Evolutionary conservation across 768 basidiomycete species (phyloP), one percentile per base, ranked within the genome.

Genomic region (Lentinula edodes): DNA sequence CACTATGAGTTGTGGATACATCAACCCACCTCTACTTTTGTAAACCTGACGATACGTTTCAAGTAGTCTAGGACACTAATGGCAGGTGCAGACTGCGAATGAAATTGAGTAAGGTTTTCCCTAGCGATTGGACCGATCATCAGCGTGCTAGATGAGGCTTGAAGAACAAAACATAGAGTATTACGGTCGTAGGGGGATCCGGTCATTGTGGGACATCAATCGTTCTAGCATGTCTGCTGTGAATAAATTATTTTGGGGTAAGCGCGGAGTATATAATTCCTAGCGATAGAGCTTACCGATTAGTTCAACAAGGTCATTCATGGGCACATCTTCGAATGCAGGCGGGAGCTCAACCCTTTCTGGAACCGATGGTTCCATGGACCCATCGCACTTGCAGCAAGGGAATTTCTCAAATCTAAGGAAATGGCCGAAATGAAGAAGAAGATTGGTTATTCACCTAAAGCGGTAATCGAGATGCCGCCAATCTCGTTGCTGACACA

Each of bases 161-260:
- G 36, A 61, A 28, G 63, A 67, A 70, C 65, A 42, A 64, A 61
- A 62, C 51, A 65, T 46, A 48, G 64, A 52, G 61, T 79, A 85
- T 68, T 79, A 93, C 85, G 93, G 89, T 42, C 87, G 86, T 64
- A 98, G 80, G 61, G 93, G 90, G 73, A 99, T 94, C 71, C 85
- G 86, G 79, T 99, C 96, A 80, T 99, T 99, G 83, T 97, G 93
- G 59, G 83, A 79, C 76, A 97, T 95, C 69, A 99, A 80, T 65
- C 95, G 90, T 71, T 95, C 86, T 67, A 99, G 85, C 95, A 98
- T 98, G 75, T 95, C 91, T 68, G 93, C 94, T 95, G 65, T 35
- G 20, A n/a, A 38, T 32, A 20, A 23, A 23, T 23, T 28, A 41
- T 12, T 8, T 20, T 38, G 4, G 60, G 62, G 64, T 63, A 69